Base-by-base conservation (phyloP, 2,329 filamentous ascomycete genomes). In the Lachnellula arida region DNA sequence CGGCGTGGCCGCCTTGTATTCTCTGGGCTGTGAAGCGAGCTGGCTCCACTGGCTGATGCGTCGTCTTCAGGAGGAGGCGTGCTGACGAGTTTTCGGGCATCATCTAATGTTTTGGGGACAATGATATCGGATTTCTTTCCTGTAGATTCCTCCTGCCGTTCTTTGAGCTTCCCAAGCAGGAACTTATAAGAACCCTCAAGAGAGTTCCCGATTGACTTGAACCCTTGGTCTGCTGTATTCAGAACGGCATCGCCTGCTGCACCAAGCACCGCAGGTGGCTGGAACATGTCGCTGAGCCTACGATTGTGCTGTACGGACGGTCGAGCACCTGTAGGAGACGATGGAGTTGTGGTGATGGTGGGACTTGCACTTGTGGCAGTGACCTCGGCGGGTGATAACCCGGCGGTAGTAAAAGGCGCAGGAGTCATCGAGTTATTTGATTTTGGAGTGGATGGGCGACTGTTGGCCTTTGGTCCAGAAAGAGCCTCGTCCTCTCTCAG, bases 131-230 rank as follows among this genome's bases (percentile, higher is more conserved):
- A 75, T 46, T 73, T 72, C 22, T 74, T 72, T 5, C 73, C 71
- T 28, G 73, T 72, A 2, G 72, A 68, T 65, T 73, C 65, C 63
- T 78, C 71, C 68, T 83, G 74, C 64, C 85, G 78, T 70, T 96
- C 91, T 59, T 88, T 90, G 19, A 97, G 78, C 63, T 91, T 89
- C 15, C 93, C 93, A 53, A 99, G 84, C 23, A 99, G 76, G 70
- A 97, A 96, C 58, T 91, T 94, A 74, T 97, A 95, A 69, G 91
- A 97, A 67, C 90, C 91, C 57, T 93, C 92, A 4, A 97, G 77
- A 48, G 91, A 95, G 67, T 82, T 92, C 60, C 93, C 89, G 63
- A 99, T 96, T 37, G 86, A 95, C 68, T 97, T 96, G 61, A 97
- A 78, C 1, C 92, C 83, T 70, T 96, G 91, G 67, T 99, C 94